phyloP scores from a whole-genome alignment of 2,329 filamentous ascomycete genomes.

The Hymenoscyphus scutula region DNA sequence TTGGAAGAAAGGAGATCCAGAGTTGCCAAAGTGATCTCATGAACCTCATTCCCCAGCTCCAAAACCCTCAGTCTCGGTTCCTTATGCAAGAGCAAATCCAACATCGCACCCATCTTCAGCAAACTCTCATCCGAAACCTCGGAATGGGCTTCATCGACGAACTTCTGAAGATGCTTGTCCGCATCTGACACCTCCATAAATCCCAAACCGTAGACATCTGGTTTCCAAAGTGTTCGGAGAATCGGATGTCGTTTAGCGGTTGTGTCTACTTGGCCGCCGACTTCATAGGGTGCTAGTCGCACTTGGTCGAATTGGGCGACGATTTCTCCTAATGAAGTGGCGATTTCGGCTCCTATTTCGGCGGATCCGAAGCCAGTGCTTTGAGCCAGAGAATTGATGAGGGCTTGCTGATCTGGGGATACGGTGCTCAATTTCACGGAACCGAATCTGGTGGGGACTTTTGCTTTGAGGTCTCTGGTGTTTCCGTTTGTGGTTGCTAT shows the following conservation, averaged over 20 bases:
- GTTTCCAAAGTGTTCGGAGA: not conserved
- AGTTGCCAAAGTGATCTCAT: constrained; percentile 13
- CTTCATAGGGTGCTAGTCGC: not conserved
- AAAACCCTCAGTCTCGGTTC: constrained; percentile 27
- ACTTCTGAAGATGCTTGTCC: not conserved
- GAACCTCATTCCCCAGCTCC: constrained; percentile 30
- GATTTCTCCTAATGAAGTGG: not conserved
- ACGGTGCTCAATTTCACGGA: not conserved
- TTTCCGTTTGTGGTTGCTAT: constrained; percentile 20
- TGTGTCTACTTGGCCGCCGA: not conserved
- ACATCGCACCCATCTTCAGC: constrained; percentile 9
- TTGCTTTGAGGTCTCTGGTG: constrained; percentile 8
- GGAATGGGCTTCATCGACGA: not conserved
- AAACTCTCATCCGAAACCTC: not conserved
- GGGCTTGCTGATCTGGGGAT: not conserved
- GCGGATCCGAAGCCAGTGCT: not conserved
- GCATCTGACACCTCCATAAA: not conserved
- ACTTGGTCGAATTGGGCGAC: not conserved
- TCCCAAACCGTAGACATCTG: not conserved
- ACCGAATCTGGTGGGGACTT: constrained; percentile 16
- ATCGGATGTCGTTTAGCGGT: not conserved
- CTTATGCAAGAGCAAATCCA: constrained; percentile 20
- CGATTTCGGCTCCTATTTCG: not conserved
- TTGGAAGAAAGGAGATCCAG: constrained; percentile 8
- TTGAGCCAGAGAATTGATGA: not conserved